These are phyloP conservation scores for Debaryomyces tyrocola DNA, from an alignment of 805 yeast species.

Conservation along the genomic window DNA sequence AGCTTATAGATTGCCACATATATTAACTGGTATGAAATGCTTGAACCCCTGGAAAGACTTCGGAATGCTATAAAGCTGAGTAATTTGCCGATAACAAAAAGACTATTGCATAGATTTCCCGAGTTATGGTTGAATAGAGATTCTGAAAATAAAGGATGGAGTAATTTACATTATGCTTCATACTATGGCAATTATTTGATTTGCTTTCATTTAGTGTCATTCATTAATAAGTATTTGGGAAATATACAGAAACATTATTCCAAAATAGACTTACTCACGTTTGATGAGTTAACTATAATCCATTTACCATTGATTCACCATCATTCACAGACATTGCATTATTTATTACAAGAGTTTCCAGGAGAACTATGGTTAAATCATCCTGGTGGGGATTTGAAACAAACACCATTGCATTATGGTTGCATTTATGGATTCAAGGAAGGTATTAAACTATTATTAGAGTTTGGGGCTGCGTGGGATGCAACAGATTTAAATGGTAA, in stretches of 20 bases:
- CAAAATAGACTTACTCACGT: conserved; percentile 34
- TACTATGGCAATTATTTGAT: conserved; percentile 42
- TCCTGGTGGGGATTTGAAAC: conserved; percentile 28
- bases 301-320: conserved; percentile 33
- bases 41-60: conserved; percentile 36
- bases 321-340: conserved; percentile 43
- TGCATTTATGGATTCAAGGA: conserved; percentile 36
- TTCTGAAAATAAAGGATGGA: conserved; percentile 36
- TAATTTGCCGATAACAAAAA: conserved; percentile 37
- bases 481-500: conserved; percentile 31
- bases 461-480: conserved; percentile 41
- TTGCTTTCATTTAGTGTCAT: conserved; percentile 40
- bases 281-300: conserved; percentile 35
- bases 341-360: conserved; percentile 43
- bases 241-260: conserved; percentile 11
- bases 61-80: conserved; percentile 41
- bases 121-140: conserved; percentile 45
- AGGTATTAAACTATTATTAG: conserved; percentile 37
- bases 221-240: conserved; percentile 22
- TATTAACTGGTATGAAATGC: conserved; percentile 17
- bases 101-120: conserved; percentile 39
- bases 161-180: conserved; percentile 42
- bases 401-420: conserved; percentile 40
- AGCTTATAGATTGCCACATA: not conserved
- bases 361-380: conserved; percentile 37